Evolutionary conservation across 2,329 filamentous ascomycete genomes (phyloP), one percentile per base, ranked within the genome.

Genomic region (Rutstroemia sydowiana): DNA sequence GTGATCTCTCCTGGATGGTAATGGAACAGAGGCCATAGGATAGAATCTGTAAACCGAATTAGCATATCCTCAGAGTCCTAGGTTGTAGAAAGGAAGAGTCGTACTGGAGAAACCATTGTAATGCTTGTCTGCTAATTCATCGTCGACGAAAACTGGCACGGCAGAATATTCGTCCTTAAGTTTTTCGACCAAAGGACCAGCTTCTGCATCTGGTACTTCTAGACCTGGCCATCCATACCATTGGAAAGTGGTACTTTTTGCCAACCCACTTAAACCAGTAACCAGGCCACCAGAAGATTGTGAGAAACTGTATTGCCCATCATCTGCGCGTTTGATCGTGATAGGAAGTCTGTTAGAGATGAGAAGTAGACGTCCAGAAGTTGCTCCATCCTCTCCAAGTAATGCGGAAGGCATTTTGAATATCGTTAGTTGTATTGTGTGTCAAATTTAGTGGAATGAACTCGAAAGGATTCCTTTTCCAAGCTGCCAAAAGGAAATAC

Each of bases 161-260:
- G 92, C 91, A 61, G 86, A 84, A 70, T 95, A 91, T 64, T 96
- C 87, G 20, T 93, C 83, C 71, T 88, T 87, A 65, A 97, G 74
- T 58, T 86, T 82, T 65, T 85, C 77, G 65, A 82, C 85, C 69
- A 98, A 83, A 51, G 78, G 76, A 2, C 78, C 75, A 40, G 88
- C 79, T 69, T 97, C 92, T 51, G 82, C 79, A 57, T 95, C 88
- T 36, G 92, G 92, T 4, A 97, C 83, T 69, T 97, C 89, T 45
- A 95, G 73, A 34, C 93, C 93, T 1, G 93, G 91, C 92, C 93
- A 97, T 61, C 93, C 93, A 71, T 97, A 97, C 93, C 93, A 98
- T 70, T 93, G 88, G 71, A 97, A 97, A 61, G 85, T 92, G 23
- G 89, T 95, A 30, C 88, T 87, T 72, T 96, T 96, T 63, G 88